phyloP scores from a whole-genome alignment of 2,329 filamentous ascomycete genomes.

The Plectosphaerella cucumerina region DNA sequence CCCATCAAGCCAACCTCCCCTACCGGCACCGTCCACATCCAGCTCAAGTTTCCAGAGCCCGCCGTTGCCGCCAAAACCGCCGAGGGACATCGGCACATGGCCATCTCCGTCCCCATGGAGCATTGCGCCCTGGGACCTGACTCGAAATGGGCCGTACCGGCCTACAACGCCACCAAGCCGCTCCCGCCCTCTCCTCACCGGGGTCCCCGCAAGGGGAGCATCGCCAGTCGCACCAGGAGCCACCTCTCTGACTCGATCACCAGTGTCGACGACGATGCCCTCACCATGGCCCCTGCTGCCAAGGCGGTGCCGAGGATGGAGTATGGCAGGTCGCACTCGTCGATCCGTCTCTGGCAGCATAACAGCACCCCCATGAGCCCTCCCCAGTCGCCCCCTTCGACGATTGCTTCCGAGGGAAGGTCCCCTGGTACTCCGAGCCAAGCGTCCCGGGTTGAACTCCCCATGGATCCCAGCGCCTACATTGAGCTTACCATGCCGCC shows the following conservation, averaged over 20 bases:
- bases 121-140: constrained; percentile 36
- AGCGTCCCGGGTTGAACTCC: constrained; percentile 1
- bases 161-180: constrained; percentile 16
- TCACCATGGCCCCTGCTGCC: constrained; percentile 5
- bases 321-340: constrained; percentile 5
- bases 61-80: constrained; percentile 50
- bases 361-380: constrained; percentile 6
- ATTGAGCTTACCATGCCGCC: constrained; percentile 8
- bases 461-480: constrained; percentile 5
- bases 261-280: background rate
- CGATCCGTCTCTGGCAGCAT: constrained; percentile 11
- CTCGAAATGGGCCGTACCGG: constrained; percentile 11
- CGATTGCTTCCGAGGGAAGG: constrained; percentile 4
- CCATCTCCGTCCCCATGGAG: constrained; percentile 55
- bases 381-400: constrained; percentile 9
- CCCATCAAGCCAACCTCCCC: constrained; percentile 11
- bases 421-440: constrained; percentile 3
- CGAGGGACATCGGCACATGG: constrained; percentile 52
- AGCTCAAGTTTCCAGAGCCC: constrained; percentile 45
- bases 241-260: background rate
- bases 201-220: constrained; percentile 1
- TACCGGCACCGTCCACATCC: constrained; percentile 18
- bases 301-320: constrained; percentile 2
- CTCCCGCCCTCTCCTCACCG: constrained; percentile 11
- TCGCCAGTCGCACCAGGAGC: too few species aligned